phyloP scores from a whole-genome alignment of 2,329 filamentous ascomycete genomes.

The Fusarium camptoceras region DNA sequence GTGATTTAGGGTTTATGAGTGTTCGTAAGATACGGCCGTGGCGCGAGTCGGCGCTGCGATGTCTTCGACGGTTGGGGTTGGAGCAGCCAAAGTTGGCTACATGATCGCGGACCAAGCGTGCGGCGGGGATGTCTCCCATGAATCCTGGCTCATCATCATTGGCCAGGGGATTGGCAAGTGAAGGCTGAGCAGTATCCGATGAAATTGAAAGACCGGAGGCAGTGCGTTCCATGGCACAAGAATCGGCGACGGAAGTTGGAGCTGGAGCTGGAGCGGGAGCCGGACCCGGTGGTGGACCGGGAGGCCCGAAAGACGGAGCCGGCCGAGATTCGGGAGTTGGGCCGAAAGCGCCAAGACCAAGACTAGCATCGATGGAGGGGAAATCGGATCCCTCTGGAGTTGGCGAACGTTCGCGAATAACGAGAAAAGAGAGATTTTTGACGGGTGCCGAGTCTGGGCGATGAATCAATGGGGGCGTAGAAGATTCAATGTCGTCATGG shows the following conservation, averaged over 20 bases:
- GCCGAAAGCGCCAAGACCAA: conserved; percentile 33
- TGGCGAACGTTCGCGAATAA: conserved; percentile 53
- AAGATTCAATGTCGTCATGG: conserved; percentile 27
- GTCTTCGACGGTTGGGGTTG: conserved; percentile 52
- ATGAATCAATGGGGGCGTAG: conserved; percentile 22
- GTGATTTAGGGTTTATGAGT: conserved; percentile 64
- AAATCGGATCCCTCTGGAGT: conserved; percentile 40
- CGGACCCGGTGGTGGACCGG: conserved; percentile 17
- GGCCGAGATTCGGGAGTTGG: conserved; percentile 33
- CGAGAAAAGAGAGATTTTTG: conserved; percentile 53
- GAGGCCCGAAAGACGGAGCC: conserved; percentile 31
- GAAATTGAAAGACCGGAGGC: conserved; percentile 62
- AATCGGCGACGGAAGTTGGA: conserved; percentile 23
- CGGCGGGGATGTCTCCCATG: conserved; percentile 61
- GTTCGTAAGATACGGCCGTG: conserved; percentile 68
- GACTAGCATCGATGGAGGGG: conserved; percentile 28
- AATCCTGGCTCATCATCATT: conserved; percentile 51
- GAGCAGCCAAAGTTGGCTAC: conserved; percentile 53
- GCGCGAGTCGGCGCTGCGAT: conserved; percentile 60
- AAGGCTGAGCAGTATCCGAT: conserved; percentile 53
- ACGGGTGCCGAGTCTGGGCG: conserved; percentile 47
- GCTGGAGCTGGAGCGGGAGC: conserved; percentile 10
- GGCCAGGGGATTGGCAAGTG: conserved; percentile 38
- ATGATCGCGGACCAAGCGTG: conserved; percentile 61
- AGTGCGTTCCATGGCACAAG: conserved; percentile 59